phyloP scores from a whole-genome alignment of 352 stramenopile genomes.

The Globisporangium carolinianum region DNA sequence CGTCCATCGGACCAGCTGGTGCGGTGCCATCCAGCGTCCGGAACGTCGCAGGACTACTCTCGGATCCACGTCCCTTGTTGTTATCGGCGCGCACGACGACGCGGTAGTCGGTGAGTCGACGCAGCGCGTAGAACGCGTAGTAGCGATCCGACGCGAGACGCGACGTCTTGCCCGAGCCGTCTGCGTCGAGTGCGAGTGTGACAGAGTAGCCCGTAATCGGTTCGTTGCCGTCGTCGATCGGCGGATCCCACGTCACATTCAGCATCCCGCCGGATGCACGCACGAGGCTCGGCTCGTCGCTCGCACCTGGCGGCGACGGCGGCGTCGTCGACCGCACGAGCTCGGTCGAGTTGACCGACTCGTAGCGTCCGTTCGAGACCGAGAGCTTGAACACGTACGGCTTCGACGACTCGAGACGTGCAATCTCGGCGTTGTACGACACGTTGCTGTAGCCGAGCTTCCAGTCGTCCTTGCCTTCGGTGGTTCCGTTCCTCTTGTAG shows the following conservation, averaged over 20 bases:
- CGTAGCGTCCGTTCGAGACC: constrained; percentile 35
- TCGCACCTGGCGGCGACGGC: constrained; percentile 43
- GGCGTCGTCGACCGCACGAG: constrained; percentile 23
- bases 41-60: constrained; percentile 26
- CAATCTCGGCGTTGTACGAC: constrained; percentile 23
- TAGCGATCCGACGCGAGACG: not conserved
- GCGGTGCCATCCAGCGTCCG: constrained; percentile 23
- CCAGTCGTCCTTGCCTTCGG: constrained; percentile 18
- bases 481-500: constrained; percentile 16
- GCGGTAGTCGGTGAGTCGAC: constrained; percentile 26
- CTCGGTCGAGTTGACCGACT: constrained; percentile 35
- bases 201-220: constrained; percentile 23
- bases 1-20: constrained; percentile 22
- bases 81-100: constrained; percentile 42
- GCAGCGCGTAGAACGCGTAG: constrained; percentile 39
- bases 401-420: constrained; percentile 18
- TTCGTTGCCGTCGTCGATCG: constrained; percentile 29
- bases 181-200: constrained; percentile 18
- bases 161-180: constrained; percentile 20
- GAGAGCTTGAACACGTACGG: constrained; percentile 33
- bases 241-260: constrained; percentile 33
- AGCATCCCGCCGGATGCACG: constrained; percentile 38
- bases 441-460: constrained; percentile 22
- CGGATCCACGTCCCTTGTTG: constrained; percentile 20
- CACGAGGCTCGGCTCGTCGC: constrained; percentile 11